These are phyloP conservation scores for Nannizziopsis arthrosporioides DNA, from an alignment of 2,329 filamentous ascomycete genomes.

Conservation along the genomic window DNA sequence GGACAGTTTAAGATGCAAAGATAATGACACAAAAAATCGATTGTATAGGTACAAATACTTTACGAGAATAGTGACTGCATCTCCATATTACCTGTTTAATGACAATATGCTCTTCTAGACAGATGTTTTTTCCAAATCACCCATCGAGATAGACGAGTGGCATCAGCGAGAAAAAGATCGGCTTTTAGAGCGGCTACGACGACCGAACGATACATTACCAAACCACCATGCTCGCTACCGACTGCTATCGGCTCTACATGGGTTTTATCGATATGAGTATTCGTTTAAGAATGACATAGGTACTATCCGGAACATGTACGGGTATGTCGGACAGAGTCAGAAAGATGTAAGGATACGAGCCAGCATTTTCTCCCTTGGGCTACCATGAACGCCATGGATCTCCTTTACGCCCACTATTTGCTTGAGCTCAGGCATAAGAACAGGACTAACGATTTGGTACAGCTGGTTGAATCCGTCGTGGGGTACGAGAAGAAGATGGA, in stretches of 20 bases:
- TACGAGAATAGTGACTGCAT: neutral
- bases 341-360: too few species aligned
- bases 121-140: neutral
- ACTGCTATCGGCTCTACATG: constrained; percentile 21
- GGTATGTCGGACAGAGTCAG: constrained; percentile 4
- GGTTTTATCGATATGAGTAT: constrained; percentile 19
- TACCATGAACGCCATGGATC: too few species aligned
- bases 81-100: neutral
- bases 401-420: neutral
- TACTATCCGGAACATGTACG: constrained; percentile 3
- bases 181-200: constrained; percentile 16
- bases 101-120: neutral
- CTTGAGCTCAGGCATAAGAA: neutral
- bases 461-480: constrained; percentile 46
- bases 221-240: constrained; percentile 20
- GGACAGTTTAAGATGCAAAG: neutral
- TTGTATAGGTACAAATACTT: neutral
- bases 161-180: constrained; percentile 15
- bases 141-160: neutral
- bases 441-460: neutral
- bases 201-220: constrained; percentile 13
- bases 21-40: neutral
- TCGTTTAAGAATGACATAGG: neutral
- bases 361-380: too few species aligned
- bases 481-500: constrained; percentile 47